A percentile compares a stretch with the other conserved stretches of the same genome.
phyloP scores from a whole-genome alignment of 495 filamentous ascomycete species.

The Aspergillus funiculosus region DNA sequence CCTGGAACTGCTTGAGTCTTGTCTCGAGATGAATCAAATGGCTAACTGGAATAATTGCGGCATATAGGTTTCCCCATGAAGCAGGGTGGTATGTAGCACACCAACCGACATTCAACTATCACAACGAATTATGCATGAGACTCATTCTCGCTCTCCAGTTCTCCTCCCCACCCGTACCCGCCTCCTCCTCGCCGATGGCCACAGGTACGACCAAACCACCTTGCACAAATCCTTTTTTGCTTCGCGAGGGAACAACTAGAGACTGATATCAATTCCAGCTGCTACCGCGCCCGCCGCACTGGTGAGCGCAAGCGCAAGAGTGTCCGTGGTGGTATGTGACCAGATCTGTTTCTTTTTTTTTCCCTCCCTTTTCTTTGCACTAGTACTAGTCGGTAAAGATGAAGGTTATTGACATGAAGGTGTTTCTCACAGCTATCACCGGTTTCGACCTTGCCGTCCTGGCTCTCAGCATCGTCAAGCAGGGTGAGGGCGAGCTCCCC shows the following conservation, averaged over 20 bases:
- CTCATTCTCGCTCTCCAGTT: slow-evolving; percentile 35
- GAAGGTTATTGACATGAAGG: slow-evolving; percentile 17
- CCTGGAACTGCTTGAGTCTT: not conserved
- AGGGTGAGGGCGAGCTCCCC: slow-evolving; percentile 88
- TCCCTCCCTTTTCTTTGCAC: no score
- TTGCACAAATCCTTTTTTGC: no score
- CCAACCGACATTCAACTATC: slow-evolving; percentile 11
- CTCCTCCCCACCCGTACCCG: slow-evolving; percentile 96
- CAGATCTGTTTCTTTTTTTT: not conserved
- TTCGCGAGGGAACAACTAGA: no score
- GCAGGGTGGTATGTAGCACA: slow-evolving; percentile 69
- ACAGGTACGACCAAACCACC: no score
- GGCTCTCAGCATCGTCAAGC: slow-evolving; percentile 91
- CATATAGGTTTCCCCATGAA: slow-evolving; percentile 90
- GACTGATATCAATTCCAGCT: no score
- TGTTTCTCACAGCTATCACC: slow-evolving; percentile 62
- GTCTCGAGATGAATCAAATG: slow-evolving; percentile 2
- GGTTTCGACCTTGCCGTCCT: slow-evolving; percentile 89
- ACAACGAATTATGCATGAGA: slow-evolving; percentile 17
- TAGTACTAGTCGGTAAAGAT: no score
- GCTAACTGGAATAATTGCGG: slow-evolving; percentile 23
- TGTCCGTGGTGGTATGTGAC: slow-evolving; percentile 71
- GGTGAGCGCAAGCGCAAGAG: slow-evolving; percentile 99
- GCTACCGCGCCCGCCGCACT: slow-evolving; percentile 94
- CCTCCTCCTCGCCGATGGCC: slow-evolving; percentile 83